These are phyloP conservation scores for Suillus paluster DNA, from an alignment of 768 basidiomycete genomes.

Conservation along the genomic window DNA sequence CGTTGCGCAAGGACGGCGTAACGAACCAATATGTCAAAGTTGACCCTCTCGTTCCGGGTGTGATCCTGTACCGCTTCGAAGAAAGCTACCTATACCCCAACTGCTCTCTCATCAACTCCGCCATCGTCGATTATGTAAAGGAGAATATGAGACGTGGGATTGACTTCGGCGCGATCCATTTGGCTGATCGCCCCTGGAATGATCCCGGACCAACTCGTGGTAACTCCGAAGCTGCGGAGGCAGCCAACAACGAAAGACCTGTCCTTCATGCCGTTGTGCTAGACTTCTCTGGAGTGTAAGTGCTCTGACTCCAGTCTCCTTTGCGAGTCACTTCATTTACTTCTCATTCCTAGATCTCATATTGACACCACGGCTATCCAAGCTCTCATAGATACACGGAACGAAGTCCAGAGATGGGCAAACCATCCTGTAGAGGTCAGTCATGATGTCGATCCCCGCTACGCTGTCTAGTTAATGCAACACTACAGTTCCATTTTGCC, in stretches of 20 bases:
- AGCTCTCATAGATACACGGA: slow-evolving; percentile 86
- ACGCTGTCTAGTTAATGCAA: slow-evolving; percentile 5
- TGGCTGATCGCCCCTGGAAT: slow-evolving; percentile 87
- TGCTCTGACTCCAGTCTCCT: slow-evolving; percentile 10
- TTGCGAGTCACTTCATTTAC: background rate
- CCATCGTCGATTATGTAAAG: slow-evolving; percentile 83
- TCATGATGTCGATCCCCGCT: slow-evolving; percentile 2
- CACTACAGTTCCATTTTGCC: slow-evolving; percentile 87
- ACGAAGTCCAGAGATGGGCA: slow-evolving; percentile 87
- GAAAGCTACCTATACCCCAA: slow-evolving; percentile 91
- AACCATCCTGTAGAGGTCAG: slow-evolving; percentile 73
- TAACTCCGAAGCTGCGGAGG: slow-evolving; percentile 49
- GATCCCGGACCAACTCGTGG: slow-evolving; percentile 75
- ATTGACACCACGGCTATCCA: slow-evolving; percentile 94
- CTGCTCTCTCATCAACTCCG: slow-evolving; percentile 66
- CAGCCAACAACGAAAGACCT: slow-evolving; percentile 60
- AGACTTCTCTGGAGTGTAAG: slow-evolving; percentile 86
- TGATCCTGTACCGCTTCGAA: slow-evolving; percentile 90
- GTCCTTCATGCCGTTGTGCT: slow-evolving; percentile 84
- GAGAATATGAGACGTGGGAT: slow-evolving; percentile 73
- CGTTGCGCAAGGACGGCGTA: slow-evolving; percentile 63
- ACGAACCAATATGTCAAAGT: slow-evolving; percentile 75
- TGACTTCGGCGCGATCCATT: slow-evolving; percentile 68
- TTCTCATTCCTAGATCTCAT: slow-evolving; percentile 59
- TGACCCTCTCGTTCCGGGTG: slow-evolving; percentile 78